A percentile compares a stretch with the other conserved stretches of the same genome.
phyloP scores from a whole-genome alignment of 2,329 filamentous ascomycete species.

The Pestalotiopsis sp. region DNA sequence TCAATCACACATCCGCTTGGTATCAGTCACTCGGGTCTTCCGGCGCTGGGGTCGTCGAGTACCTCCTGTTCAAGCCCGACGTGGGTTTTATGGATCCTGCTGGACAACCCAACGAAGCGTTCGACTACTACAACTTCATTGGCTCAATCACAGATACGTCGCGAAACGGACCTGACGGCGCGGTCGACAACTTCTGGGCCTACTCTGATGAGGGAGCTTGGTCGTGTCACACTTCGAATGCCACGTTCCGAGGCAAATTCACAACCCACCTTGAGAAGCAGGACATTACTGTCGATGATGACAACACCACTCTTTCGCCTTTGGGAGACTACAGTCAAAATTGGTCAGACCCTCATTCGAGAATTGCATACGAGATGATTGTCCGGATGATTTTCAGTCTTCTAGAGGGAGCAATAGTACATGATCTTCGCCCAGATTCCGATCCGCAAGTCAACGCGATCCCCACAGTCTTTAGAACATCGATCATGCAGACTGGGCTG shows the following conservation, averaged over 20 bases:
- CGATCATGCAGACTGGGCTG: neutral
- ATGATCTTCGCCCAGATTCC: neutral
- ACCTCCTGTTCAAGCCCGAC: neutral
- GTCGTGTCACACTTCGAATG: neutral
- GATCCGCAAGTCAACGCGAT: neutral
- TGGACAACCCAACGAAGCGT: neutral
- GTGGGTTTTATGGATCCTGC: neutral
- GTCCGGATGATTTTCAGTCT: neutral
- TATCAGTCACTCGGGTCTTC: neutral
- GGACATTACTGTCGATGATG: neutral
- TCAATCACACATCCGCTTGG: neutral
- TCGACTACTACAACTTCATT: neutral
- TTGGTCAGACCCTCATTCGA: neutral
- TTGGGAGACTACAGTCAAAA: neutral
- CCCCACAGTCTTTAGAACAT: neutral
- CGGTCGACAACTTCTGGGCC: neutral
- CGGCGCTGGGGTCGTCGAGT: neutral
- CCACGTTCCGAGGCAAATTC: neutral
- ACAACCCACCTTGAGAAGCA: neutral
- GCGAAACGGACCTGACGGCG: neutral
- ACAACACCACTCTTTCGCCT: neutral
- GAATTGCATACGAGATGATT: neutral
- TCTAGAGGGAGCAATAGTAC: neutral
- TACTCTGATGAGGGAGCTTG: neutral
- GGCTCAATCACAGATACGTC: neutral